These are phyloP conservation scores for Penicillium roqueforti DNA, from an alignment of 495 filamentous ascomycete genomes.

Conservation along the genomic window DNA sequence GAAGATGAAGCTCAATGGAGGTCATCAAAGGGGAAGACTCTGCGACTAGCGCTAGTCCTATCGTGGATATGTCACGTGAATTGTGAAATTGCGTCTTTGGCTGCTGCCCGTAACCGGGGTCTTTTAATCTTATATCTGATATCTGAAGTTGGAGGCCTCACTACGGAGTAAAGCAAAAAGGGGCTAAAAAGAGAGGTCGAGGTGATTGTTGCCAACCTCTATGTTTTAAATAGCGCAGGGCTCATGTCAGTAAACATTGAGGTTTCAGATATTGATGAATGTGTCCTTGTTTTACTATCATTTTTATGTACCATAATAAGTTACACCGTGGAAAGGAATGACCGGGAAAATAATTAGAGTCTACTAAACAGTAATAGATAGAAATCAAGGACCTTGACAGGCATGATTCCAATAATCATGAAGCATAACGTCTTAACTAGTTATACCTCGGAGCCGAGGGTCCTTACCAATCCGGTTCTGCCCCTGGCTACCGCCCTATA, in stretches of 20 bases:
- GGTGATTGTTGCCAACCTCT: neutral
- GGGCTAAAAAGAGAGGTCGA: neutral
- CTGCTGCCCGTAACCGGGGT: neutral
- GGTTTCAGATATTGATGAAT: neutral
- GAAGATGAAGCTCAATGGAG: constrained; percentile 15
- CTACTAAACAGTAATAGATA: no score
- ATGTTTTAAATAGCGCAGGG: no score
- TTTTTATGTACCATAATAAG: neutral
- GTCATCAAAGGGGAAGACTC: constrained; percentile 18
- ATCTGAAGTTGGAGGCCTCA: neutral
- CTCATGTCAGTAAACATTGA: no score
- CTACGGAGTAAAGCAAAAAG: no score
- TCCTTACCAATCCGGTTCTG: constrained; percentile 4
- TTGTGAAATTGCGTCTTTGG: neutral
- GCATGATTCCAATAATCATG: neutral
- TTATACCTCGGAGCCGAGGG: constrained; percentile 1
- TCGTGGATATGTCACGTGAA: neutral
- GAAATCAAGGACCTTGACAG: neutral
- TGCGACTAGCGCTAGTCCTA: constrained; percentile 15
- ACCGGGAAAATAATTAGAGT: no score
- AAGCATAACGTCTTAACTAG: no score
- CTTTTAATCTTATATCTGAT: neutral
- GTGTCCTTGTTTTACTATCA: neutral
- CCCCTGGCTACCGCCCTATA: constrained; percentile 10
- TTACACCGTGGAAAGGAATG: neutral